A percentile compares a stretch with the other conserved stretches of the same genome.
Evolutionary conservation across 2,329 filamentous ascomycete species (phyloP).

Genomic region (Paraconiothyrium sp.): DNA sequence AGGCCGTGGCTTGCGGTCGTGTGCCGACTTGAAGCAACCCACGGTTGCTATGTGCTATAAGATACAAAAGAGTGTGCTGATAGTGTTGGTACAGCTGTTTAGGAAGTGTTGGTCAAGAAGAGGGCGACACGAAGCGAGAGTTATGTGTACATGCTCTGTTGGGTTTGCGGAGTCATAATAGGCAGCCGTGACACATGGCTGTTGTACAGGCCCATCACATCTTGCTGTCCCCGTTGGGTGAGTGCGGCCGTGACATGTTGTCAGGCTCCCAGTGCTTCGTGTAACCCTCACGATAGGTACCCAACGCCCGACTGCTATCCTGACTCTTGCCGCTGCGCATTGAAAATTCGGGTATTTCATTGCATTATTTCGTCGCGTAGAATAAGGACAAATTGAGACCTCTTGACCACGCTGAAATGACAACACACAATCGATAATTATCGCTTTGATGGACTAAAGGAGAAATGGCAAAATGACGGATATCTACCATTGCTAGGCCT

Average conservation of each 20-base stretch:
- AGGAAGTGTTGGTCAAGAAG: neutral
- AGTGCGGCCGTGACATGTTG: neutral
- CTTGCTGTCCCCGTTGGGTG: neutral
- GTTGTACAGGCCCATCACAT: slow-evolving; percentile 10
- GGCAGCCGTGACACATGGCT: slow-evolving; percentile 1
- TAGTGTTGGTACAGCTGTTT: neutral
- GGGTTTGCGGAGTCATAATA: slow-evolving; percentile 7
- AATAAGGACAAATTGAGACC: too few species aligned
- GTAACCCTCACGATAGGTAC: neutral
- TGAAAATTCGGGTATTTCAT: too few species aligned
- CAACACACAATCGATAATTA: too few species aligned
- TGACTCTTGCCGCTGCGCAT: neutral
- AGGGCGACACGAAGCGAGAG: neutral
- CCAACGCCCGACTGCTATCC: neutral
- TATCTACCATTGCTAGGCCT: too few species aligned
- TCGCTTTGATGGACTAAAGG: too few species aligned
- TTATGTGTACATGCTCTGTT: neutral
- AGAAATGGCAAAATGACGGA: too few species aligned
- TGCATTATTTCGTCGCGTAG: too few species aligned
- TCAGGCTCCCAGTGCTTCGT: neutral
- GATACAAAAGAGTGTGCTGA: slow-evolving; percentile 9
- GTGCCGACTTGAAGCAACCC: slow-evolving; percentile 3
- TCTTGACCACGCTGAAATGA: too few species aligned
- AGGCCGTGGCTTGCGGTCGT: slow-evolving; percentile 3
- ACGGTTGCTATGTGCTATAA: neutral